Evolutionary conservation across 306 rosid species (phyloP), one percentile per base, ranked within the genome.

Genomic region (Comarum palustre): DNA sequence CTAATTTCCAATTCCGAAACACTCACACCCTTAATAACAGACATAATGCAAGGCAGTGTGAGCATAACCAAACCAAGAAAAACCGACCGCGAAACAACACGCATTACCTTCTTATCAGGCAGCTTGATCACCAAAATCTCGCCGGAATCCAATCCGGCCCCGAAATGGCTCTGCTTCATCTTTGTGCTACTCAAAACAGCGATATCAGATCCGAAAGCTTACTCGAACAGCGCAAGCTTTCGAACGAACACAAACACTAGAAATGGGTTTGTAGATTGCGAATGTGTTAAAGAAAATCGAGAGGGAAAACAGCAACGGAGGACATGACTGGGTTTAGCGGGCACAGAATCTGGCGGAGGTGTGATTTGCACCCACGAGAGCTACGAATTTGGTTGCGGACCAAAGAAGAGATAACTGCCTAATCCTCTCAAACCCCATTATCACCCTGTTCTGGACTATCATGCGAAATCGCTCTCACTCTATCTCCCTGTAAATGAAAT

Each of bases 341-440:
- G 83, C 72, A 84, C 90, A 88, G 66, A 88, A 90, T 67, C 94
- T 84, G 71, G 94, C 73, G 31, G 94, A 82, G 39, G 94, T 86
- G 84, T 90, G 96, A 73, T 90, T 90, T 42, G 87, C 96, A 82
- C 94, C 96, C 89, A 82, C 82, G n/a, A 90, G 90, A 66, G 92
- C 82, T 78, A 73, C 91, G 84, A 45, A 72, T 78, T 82, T 74
- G 46, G 65, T 80, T 83, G 80, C 81, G 61, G 83, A 79, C 79
- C 88, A 88, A 0, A 85, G 45, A 39, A 83, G 74, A 79, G 84
- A 76, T 75, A 90, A 73, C 48, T 78, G 77, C 54, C 59, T 88
- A 72, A 73, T 43, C 59, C 93, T 83, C 78, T 79, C 85, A 39
- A 62, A 57, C 80, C 88, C 96, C 93, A 90, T 90, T 45, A 63